phyloP scores from a whole-genome alignment of 768 basidiomycete genomes.

The Amanita inopinata region DNA sequence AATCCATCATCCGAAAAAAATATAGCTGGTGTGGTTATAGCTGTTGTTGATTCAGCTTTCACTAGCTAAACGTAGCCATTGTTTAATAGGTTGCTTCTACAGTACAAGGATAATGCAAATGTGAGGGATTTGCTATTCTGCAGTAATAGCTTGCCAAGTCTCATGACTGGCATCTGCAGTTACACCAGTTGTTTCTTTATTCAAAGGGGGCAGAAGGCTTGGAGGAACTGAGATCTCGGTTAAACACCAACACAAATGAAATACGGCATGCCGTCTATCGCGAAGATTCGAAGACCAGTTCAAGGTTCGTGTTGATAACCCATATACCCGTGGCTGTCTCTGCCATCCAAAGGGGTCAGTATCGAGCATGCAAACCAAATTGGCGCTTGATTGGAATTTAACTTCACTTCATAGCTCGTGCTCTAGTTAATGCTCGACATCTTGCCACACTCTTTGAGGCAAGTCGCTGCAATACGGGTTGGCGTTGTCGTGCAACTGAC shows the following conservation, averaged over 20 bases:
- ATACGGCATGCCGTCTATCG: slow-evolving; percentile 8
- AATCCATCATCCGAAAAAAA: slow-evolving; percentile 1
- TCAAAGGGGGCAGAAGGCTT: slow-evolving; percentile 4
- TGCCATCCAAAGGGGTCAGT: neutral
- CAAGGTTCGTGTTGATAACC: slow-evolving; percentile 1
- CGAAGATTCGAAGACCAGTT: neutral
- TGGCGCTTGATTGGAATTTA: neutral
- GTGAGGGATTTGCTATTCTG: neutral
- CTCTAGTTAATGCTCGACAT: slow-evolving; percentile 1
- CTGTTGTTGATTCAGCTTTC: neutral
- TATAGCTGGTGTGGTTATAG: slow-evolving; percentile 1
- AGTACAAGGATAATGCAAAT: neutral
- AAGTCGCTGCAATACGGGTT: neutral
- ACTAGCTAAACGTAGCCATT: too few species aligned
- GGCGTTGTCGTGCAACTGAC: neutral
- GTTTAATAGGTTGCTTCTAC: neutral
- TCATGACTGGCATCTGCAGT: neutral
- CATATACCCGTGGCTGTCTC: neutral
- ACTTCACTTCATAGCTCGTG: neutral
- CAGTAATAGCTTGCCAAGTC: neutral
- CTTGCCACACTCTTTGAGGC: neutral
- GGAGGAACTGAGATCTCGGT: slow-evolving; percentile 1
- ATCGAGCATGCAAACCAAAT: neutral
- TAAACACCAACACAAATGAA: neutral
- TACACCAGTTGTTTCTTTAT: neutral